A percentile compares a stretch with the other conserved stretches of the same genome.
phyloP scores from a whole-genome alignment of 306 rosid species.

The Rubus idaeus region DNA sequence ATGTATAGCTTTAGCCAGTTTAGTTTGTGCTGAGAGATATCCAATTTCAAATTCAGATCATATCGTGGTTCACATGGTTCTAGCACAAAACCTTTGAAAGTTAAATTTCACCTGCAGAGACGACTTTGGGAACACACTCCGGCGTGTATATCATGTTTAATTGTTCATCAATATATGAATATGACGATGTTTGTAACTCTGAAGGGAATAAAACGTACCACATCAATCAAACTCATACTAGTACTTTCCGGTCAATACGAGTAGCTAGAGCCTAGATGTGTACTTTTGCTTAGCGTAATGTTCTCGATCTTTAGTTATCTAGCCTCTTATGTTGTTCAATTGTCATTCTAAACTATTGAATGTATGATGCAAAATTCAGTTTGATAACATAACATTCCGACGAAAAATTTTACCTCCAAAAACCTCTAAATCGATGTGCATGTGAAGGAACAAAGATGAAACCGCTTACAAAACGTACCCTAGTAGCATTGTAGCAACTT shows the following conservation, averaged over 20 bases:
- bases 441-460: not conserved
- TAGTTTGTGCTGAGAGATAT: not conserved
- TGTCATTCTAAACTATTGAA: not conserved
- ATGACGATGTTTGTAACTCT: not conserved
- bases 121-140: not conserved
- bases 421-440: too few relatives aligned
- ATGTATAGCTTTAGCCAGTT: not conserved
- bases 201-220: not conserved
- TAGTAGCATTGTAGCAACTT: too few relatives aligned
- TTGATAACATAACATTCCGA: not conserved
- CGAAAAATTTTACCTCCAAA: too few relatives aligned
- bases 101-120: not conserved
- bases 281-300: not conserved
- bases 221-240: not conserved
- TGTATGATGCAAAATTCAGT: not conserved
- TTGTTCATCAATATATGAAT: not conserved
- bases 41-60: not conserved
- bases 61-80: not conserved
- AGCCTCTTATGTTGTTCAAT: not conserved
- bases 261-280: not conserved
- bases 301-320: not conserved
- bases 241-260: not conserved
- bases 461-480: not conserved
- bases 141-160: not conserved
- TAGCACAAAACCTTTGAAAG: not conserved